Evolutionary conservation across 768 basidiomycete species (phyloP), one percentile per base, ranked within the genome.

Genomic region (Candolleomyces eurysporus): DNA sequence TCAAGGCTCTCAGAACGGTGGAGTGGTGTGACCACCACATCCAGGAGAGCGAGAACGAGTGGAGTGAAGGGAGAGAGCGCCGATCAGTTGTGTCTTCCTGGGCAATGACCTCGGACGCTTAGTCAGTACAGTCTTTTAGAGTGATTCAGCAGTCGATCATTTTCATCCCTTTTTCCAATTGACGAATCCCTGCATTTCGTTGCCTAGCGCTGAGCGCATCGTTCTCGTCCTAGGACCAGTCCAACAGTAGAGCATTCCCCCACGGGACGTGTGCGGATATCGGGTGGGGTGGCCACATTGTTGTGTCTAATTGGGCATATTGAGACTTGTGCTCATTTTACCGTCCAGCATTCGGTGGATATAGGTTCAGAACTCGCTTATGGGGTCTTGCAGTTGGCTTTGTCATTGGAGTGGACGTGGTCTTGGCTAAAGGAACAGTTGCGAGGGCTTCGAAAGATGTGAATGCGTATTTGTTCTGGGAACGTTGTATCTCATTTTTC

Each of bases 301-400:
- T 55, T 61, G 36, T 0, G 61, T 57, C n/a, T 39, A 17, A 7
- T 32, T 17, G 16, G n/a, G 22, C n/a, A n/a, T 16, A 22, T 19
- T 17, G 45, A 21, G 16, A 9, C 16, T 46, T 7, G 17, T 9
- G 17, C 16, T 46, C 17, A 46, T 7, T 1, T 9, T 46, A 14
- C 16, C 21, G 49, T 26, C 6, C 39, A 78, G 75, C 68, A 0
- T 80, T 75, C 59, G 82, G 83, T 13, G 84, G 80, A 13, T 84
- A 76, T 64, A 83, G 84, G 0, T 80, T 81, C 61, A 75, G 76
- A 0, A 78, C 79, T 2, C 71, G 84, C 7, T 72, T 76, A 61
- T 84, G 81, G 78, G 85, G 85, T 2, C 73, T 86, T 4, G 73
- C 79, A 0, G 67, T 84, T 5, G 85, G 86, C 65, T 75, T 71